These are phyloP conservation scores for Botryosphaeria dothidea DNA, from an alignment of 2,329 filamentous ascomycete species.

Conservation along the genomic window DNA sequence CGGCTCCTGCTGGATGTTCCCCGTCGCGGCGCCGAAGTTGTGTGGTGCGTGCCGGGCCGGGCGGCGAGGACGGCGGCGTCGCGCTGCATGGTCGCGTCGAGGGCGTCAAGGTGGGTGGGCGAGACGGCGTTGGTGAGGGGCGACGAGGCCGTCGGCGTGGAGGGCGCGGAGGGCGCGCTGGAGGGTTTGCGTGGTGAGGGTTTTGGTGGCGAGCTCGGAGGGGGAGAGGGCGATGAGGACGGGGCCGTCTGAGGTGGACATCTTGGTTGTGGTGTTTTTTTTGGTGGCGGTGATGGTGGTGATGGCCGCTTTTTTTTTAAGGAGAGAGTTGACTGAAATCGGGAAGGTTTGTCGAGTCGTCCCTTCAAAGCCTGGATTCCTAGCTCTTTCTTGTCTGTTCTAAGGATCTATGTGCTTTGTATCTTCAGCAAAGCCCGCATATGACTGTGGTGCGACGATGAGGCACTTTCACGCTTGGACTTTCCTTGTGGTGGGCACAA, in stretches of 20 bases:
- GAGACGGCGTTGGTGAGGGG: constrained; percentile 41
- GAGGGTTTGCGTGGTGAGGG: not conserved
- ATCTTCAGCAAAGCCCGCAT: too few species aligned
- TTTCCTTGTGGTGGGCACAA: not conserved
- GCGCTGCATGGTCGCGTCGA: constrained; percentile 28
- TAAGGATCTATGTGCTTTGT: too few species aligned
- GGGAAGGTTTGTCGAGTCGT: too few species aligned
- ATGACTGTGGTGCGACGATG: not conserved
- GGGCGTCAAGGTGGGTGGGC: constrained; percentile 32
- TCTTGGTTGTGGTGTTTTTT: not conserved
- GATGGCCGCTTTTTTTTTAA: too few species aligned
- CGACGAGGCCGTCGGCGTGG: constrained; percentile 40
- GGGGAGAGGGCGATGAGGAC: constrained; percentile 13
- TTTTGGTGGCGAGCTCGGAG: constrained; percentile 30
- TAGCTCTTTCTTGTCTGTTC: too few species aligned
- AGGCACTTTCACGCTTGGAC: not conserved
- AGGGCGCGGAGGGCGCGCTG: constrained; percentile 21
- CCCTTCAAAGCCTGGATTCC: too few species aligned
- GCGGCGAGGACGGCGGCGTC: constrained; percentile 37
- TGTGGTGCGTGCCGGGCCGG: constrained; percentile 28
- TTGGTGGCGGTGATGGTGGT: not conserved
- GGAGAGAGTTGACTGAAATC: too few species aligned
- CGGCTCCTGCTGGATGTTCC: constrained; percentile 46
- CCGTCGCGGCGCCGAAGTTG: constrained; percentile 35
- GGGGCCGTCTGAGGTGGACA: not conserved